These are phyloP conservation scores for Dimargaris cristalligena DNA, from an alignment of 192 early-diverging fungal genomes.

Conservation along the genomic window DNA sequence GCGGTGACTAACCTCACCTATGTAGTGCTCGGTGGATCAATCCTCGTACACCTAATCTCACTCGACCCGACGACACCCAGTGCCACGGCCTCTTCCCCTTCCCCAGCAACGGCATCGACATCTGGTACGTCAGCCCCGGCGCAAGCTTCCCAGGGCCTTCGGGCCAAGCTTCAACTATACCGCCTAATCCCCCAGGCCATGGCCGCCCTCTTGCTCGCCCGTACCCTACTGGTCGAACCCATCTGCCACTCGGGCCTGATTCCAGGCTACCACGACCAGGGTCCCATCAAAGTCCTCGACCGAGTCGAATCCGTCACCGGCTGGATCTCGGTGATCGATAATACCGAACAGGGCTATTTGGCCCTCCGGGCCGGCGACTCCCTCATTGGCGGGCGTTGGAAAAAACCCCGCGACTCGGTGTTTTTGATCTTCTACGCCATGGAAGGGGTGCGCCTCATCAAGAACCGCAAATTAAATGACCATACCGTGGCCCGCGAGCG, in stretches of 20 bases:
- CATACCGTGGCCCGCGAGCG: conserved; percentile 14
- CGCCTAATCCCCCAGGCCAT: conserved; percentile 14
- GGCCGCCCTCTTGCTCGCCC: conserved; percentile 12
- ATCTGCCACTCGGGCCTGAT: conserved; percentile 32
- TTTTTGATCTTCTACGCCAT: conserved; percentile 72
- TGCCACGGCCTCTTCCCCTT: not conserved
- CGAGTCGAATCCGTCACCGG: conserved; percentile 70
- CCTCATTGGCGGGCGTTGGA: conserved; percentile 69
- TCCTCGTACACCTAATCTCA: not conserved
- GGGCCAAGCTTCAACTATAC: conserved; percentile 10
- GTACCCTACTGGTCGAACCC: conserved; percentile 23
- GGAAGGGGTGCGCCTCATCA: conserved; percentile 47
- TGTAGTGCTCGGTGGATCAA: not conserved
- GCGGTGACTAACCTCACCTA: not conserved
- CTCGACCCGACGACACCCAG: not conserved
- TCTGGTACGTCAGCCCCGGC: not conserved
- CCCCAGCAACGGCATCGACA: no score
- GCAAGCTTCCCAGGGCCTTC: not conserved
- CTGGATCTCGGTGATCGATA: conserved; percentile 53
- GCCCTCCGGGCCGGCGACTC: conserved; percentile 78
- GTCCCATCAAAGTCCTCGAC: conserved; percentile 30
- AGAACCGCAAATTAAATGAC: conserved; percentile 13
- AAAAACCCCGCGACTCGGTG: conserved; percentile 43
- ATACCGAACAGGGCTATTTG: conserved; percentile 32
- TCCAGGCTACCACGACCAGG: conserved; percentile 15